Percentiles rank a stretch among this genome's conserved stretches.
Evolutionary conservation across 2,329 filamentous ascomycete species (phyloP).

Genomic region (Alternaria gansuensis): DNA sequence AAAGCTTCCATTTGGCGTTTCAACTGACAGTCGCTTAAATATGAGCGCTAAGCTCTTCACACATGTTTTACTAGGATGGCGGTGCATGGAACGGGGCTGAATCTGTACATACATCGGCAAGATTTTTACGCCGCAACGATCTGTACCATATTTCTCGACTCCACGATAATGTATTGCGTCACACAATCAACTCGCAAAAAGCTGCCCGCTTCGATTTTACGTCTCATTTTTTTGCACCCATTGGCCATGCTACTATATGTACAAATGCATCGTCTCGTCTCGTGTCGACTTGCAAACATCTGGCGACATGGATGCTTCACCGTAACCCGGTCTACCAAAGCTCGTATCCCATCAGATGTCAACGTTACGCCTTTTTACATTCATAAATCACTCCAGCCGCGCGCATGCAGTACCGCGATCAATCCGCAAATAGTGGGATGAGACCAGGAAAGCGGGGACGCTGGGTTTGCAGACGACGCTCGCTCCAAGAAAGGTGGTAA

Average conservation of each 20-base stretch:
- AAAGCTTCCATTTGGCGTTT: constrained; percentile 10
- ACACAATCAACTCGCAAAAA: constrained; percentile 8
- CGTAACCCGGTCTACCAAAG: constrained; percentile 28
- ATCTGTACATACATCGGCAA: constrained; percentile 28
- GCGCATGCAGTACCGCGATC: constrained; percentile 37
- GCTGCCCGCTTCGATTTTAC: constrained; percentile 3
- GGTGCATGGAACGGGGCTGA: constrained; percentile 20
- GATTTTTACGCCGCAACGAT: constrained; percentile 22
- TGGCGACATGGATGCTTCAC: constrained; percentile 25
- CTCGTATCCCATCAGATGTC: constrained; percentile 33
- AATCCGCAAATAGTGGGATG: constrained; percentile 38
- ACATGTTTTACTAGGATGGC: constrained; percentile 36
- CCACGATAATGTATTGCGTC: constrained; percentile 38
- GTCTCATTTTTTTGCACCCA: constrained; percentile 27
- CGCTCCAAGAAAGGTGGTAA: constrained; percentile 50
- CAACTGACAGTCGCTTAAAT: constrained; percentile 4
- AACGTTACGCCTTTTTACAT: constrained; percentile 40
- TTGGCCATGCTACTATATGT: constrained; percentile 47
- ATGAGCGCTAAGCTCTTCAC: constrained; percentile 26
- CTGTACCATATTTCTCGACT: constrained; percentile 46
- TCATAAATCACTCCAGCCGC: constrained; percentile 23
- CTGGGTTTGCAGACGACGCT: constrained; percentile 36
- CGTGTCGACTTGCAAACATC: constrained; percentile 21
- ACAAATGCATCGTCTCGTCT: constrained; percentile 36
- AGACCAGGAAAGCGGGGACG: constrained; percentile 31